Evolutionary conservation across 2,329 filamentous ascomycete species (phyloP), one percentile per base, ranked within the genome.

Genomic region (Tolypocladium ovalisporum): DNA sequence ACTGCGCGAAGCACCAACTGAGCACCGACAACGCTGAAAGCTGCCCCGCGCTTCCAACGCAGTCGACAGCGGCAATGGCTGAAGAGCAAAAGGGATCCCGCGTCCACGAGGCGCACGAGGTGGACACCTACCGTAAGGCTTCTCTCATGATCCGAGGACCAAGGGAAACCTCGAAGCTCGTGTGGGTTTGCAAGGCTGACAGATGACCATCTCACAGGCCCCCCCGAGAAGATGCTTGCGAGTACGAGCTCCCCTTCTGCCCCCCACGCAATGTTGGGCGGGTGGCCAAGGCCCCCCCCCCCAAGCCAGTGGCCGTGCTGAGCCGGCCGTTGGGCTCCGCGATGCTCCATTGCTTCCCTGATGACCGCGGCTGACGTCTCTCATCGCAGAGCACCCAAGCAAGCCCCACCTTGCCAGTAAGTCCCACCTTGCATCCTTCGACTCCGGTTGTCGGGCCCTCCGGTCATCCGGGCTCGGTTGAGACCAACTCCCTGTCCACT

Each of bases 21-120:
- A 32, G 52, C 40, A 22, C 39, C 17, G 27, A 19, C 22, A 39
- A 22, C 35, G 29, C 37, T 7, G 7, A 32, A 35, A 58, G 32
- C 39, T 32, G 47, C 51, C n/a, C 4, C 37, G 36, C 55, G 52
- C 24, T 44, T 34, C 35, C n/a, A 51, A 39, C 39, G 24, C 34
- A 29, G 29, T 56, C 42, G 34, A 57, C 60, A 63, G 58, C 65
- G 66, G 61, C 60, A 34, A 82, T 82, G 79, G 75, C 75, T 67
- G 73, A 67, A 61, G 71, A 72, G 58, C 63, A 71, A 62, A 64
- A 64, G 77, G 70, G 68, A 65, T 64, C 81, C 80, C 53, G 85
- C 66, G 87, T 91, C 66, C 79, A 80, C 60, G 88, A 91, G 78
- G 87, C 88, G 67, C 87, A 90, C 73, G 75, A 85, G 68, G 87